Conservation (phyloP, 768 basidiomycete species). For the Termitomyces sp. region DNA sequence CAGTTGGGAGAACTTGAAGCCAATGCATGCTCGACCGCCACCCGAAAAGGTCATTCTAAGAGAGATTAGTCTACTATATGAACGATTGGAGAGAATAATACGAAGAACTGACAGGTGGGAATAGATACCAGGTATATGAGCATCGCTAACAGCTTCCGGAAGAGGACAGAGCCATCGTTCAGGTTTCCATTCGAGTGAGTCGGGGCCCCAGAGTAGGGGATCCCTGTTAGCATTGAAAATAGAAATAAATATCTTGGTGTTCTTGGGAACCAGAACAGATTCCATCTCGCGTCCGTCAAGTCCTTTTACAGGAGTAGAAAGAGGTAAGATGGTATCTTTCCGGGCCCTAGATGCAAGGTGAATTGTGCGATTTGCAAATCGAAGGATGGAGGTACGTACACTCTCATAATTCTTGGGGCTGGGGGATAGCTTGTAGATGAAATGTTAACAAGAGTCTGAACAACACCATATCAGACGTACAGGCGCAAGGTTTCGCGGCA, state of each 20-base stretch:
- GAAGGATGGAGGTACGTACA: not conserved
- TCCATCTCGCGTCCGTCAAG: no score
- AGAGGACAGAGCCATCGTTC: no score
- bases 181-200: no score
- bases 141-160: not conserved
- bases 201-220: no score
- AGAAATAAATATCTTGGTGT: no score
- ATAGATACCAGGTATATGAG: not conserved
- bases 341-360: not conserved
- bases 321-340: no score
- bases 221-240: no score
- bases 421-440: not conserved
- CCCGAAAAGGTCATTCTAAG: slow-evolving; percentile 30
- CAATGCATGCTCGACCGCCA: slow-evolving; percentile 31
- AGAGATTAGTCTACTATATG: not conserved
- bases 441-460: not conserved
- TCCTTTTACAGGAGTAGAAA: no score
- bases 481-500: no score
- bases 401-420: not conserved
- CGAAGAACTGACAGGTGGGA: not conserved
- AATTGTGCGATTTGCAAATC: not conserved
- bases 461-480: not conserved
- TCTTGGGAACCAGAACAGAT: no score
- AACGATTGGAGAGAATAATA: not conserved
- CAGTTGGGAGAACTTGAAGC: slow-evolving; percentile 35